Evolutionary conservation across 352 stramenopile species (phyloP).

Genomic region (Phytophthora cajani): DNA sequence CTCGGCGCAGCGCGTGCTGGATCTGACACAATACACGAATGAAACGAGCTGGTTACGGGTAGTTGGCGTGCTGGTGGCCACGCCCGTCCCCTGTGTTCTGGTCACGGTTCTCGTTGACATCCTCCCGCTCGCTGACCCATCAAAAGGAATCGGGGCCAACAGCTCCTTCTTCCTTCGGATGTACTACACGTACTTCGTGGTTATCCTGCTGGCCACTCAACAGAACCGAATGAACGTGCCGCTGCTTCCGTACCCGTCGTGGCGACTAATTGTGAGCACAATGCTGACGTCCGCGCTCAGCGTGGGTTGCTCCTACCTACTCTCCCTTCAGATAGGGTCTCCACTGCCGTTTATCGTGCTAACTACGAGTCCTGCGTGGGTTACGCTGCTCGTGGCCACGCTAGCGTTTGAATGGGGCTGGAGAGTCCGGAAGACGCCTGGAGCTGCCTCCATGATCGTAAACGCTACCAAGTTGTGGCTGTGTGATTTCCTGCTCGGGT

Average conservation of each 20-base stretch:
- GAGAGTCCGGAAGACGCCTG: conserved; percentile 4
- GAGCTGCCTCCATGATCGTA: conserved; percentile 7
- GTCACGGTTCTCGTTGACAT: conserved; percentile 30
- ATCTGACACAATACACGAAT: conserved; percentile 14
- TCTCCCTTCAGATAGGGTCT: conserved; percentile 8
- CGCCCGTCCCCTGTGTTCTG: conserved; percentile 23
- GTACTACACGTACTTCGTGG: conserved; percentile 19
- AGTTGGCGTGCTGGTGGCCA: conserved; percentile 13
- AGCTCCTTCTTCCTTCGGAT: conserved; percentile 26
- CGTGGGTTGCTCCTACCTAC: conserved; percentile 8
- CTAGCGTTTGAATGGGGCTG: conserved; percentile 9
- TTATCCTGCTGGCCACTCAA: conserved; percentile 18
- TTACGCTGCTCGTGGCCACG: conserved; percentile 7
- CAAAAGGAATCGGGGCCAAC: conserved; percentile 17
- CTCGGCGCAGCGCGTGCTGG: conserved; percentile 12
- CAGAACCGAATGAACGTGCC: conserved; percentile 23
- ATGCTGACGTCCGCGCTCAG: conserved; percentile 1
- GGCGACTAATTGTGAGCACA: neutral
- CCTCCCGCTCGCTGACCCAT: conserved; percentile 13
- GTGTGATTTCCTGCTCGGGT: conserved; percentile 19
- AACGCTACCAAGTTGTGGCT: conserved; percentile 19
- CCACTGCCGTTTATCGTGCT: conserved; percentile 21
- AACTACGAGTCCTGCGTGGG: conserved; percentile 4
- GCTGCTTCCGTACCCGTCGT: conserved; percentile 8
- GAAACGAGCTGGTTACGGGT: conserved; percentile 16